Conservation (phyloP, 371 early-diverging fungal species). For the Haplosporangium sp. region DNA sequence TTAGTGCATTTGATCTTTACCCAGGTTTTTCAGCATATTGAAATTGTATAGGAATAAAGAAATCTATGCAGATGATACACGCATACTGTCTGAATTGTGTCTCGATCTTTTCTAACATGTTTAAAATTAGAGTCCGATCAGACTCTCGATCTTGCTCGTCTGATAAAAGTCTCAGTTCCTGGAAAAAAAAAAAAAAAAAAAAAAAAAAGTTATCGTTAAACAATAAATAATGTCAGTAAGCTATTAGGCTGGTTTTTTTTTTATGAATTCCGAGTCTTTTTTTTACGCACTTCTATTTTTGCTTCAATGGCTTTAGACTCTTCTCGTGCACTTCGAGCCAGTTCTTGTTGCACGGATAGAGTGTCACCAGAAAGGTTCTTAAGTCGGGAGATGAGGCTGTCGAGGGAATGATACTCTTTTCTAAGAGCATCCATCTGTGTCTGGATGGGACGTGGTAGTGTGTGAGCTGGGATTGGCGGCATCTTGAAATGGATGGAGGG, state of each 20-base stretch:
- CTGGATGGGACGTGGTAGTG: constrained; percentile 36
- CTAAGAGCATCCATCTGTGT: constrained; percentile 43
- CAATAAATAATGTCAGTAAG: background rate
- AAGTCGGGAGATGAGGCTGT: constrained; percentile 35
- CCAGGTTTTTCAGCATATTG: background rate
- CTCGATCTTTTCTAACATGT: constrained; percentile 67
- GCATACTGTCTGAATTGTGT: constrained; percentile 70
- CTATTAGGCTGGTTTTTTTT: no score
- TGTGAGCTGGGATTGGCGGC: constrained; percentile 29
- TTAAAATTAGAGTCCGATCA: constrained; percentile 59
- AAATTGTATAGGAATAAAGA: no score
- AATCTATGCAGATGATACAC: background rate
- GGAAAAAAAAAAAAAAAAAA: background rate
- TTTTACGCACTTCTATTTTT: constrained; percentile 39
- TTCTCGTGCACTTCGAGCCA: constrained; percentile 43
- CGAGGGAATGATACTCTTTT: constrained; percentile 50
- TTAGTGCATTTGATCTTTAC: background rate
- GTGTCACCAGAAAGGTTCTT: constrained; percentile 35
- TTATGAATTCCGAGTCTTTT: background rate
- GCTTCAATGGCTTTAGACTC: constrained; percentile 48
- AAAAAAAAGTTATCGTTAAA: background rate
- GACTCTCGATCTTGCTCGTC: constrained; percentile 73
- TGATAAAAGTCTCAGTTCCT: constrained; percentile 66
- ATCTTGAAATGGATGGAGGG: background rate
- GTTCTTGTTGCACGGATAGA: constrained; percentile 51